Evolutionary conservation across 208 protist genomes (phyloP).

Genomic region (Crithidia thermophila): DNA sequence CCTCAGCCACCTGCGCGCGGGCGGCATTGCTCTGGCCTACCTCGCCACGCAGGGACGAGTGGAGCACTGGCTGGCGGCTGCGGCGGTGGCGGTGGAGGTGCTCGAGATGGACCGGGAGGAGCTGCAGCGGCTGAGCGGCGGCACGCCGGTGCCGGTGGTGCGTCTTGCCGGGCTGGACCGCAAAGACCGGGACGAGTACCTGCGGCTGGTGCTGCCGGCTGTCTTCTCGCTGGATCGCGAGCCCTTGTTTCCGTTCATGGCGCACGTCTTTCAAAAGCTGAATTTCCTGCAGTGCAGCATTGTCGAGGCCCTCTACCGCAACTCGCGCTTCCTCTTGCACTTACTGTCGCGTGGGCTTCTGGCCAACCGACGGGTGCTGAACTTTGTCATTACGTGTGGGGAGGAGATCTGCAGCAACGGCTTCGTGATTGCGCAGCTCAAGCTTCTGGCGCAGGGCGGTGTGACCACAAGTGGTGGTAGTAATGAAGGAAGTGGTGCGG

Average conservation of each 20-base stretch:
- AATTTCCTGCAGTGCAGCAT: conserved; percentile 6
- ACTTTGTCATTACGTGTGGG: conserved; percentile 28
- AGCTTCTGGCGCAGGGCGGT: conserved; percentile 7
- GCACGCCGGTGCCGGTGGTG: conserved; percentile 1
- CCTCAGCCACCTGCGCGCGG: conserved; percentile 19
- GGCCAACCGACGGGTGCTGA: conserved; percentile 12
- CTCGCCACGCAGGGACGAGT: conserved; percentile 30
- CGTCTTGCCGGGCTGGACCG: conserved; percentile 9
- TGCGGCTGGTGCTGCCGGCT: conserved; percentile 41
- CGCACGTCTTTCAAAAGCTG: conserved; percentile 25
- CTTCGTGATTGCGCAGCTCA: conserved; percentile 48
- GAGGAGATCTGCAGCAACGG: conserved; percentile 50
- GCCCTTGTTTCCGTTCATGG: conserved; percentile 48
- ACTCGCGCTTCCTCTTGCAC: conserved; percentile 48
- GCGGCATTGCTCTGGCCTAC: conserved; percentile 33
- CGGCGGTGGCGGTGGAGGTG: conserved; percentile 26
- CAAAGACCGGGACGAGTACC: conserved; percentile 14
- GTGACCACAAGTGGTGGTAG: too few species aligned
- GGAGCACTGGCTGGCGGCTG: conserved; percentile 31
- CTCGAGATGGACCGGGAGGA: conserved; percentile 29
- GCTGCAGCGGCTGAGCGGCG: conserved; percentile 10
- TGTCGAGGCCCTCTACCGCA: conserved; percentile 50
- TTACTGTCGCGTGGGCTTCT: conserved; percentile 26
- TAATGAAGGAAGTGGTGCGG: too few species aligned
- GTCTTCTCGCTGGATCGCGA: conserved; percentile 51